phyloP scores from a whole-genome alignment of 495 filamentous ascomycete genomes.

The Hyaloscypha bicolor region DNA sequence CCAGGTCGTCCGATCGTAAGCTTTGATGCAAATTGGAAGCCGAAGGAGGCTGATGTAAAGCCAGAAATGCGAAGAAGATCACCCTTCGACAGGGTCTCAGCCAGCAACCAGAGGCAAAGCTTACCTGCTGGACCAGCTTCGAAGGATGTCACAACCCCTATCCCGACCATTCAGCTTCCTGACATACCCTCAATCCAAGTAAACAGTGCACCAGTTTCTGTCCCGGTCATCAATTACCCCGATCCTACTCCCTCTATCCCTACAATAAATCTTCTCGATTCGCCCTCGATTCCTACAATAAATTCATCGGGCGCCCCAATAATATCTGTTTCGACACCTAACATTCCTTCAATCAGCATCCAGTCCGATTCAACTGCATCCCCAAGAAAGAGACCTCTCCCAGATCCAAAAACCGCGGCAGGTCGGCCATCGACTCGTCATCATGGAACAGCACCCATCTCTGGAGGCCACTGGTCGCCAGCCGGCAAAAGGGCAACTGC shows the following conservation, averaged over 20 bases:
- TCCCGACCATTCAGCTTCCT: constrained; percentile 58
- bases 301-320: constrained; percentile 40
- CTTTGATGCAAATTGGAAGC: constrained; percentile 82
- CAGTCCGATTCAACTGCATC: constrained; percentile 33
- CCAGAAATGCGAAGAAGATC: constrained; percentile 43
- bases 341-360: constrained; percentile 65
- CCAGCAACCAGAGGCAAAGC: constrained; percentile 24
- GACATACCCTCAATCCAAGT: constrained; percentile 49
- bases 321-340: constrained; percentile 51
- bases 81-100: constrained; percentile 21
- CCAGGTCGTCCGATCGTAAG: constrained; percentile 90
- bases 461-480: constrained; percentile 42
- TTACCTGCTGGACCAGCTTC: constrained; percentile 34
- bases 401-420: constrained; percentile 31
- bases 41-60: constrained; percentile 57
- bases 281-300: constrained; percentile 43
- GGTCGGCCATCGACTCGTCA: constrained; percentile 36
- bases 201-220: constrained; percentile 10
- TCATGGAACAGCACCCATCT: constrained; percentile 22
- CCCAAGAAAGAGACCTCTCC: constrained; percentile 45
- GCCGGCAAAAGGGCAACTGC: constrained; percentile 67
- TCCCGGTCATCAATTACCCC: constrained; percentile 34
- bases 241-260: constrained; percentile 50
- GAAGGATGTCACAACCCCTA: constrained; percentile 33
- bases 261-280: constrained; percentile 60